Evolutionary conservation across 164 flowering plant genomes (phyloP).

Genomic region (Magnolia sinica): DNA sequence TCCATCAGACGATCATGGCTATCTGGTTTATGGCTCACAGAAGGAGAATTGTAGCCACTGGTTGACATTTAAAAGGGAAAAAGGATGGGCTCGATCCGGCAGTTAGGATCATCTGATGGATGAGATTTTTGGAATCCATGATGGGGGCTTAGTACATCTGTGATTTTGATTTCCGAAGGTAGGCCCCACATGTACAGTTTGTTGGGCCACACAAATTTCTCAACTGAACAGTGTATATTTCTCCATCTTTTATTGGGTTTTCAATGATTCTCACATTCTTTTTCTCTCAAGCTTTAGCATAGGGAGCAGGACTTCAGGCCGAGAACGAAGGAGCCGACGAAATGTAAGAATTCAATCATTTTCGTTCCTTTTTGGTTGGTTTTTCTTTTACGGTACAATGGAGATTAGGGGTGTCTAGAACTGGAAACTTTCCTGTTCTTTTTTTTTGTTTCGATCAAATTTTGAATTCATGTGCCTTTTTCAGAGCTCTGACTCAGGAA

Average conservation of each 20-base stretch:
- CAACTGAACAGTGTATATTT: slow-evolving; percentile 22
- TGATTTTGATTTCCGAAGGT: too few relatives aligned
- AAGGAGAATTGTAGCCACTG: too few relatives aligned
- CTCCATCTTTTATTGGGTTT: neutral
- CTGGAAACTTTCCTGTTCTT: too few relatives aligned
- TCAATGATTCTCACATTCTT: slow-evolving; percentile 9
- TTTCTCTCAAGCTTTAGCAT: slow-evolving; percentile 24
- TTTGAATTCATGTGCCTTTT: neutral
- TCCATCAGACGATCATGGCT: slow-evolving; percentile 31
- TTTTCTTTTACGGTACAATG: neutral
- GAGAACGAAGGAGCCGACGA: slow-evolving; percentile 65
- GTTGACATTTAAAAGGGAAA: too few relatives aligned
- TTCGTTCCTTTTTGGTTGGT: neutral
- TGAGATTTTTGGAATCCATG: too few relatives aligned
- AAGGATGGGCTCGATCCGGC: too few relatives aligned
- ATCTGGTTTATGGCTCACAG: too few relatives aligned
- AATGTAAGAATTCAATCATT: slow-evolving; percentile 46
- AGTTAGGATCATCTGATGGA: too few relatives aligned
- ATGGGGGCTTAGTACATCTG: too few relatives aligned
- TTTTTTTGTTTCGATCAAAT: neutral
- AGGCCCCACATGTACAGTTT: slow-evolving; percentile 21
- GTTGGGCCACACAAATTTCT: slow-evolving; percentile 60
- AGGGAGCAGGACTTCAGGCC: slow-evolving; percentile 54
- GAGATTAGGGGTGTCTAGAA: too few relatives aligned
- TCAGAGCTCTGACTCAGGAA: slow-evolving; percentile 77